A percentile compares a stretch with the other conserved stretches of the same genome.
phyloP scores from a whole-genome alignment of 1,284 basidiomycete species.

The Coniferiporia sulphurascens region DNA sequence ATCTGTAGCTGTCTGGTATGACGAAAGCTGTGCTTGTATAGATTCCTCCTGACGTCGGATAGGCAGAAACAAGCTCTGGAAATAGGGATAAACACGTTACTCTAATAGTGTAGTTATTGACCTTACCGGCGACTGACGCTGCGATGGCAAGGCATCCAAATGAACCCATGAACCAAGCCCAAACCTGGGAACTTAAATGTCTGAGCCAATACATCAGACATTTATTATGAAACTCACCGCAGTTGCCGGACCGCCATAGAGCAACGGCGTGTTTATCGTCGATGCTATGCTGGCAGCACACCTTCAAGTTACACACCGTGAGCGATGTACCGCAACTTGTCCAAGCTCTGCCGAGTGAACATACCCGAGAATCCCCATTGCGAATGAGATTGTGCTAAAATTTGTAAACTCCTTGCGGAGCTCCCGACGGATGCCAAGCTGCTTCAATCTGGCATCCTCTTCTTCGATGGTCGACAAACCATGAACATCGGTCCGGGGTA shows the following conservation, averaged over 20 bases:
- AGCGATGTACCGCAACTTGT: neutral
- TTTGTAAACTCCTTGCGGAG: constrained; percentile 21
- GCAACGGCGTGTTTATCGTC: constrained; percentile 21
- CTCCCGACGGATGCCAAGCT: constrained; percentile 20
- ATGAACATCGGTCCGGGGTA: neutral
- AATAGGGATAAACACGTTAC: neutral
- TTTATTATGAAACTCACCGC: constrained; percentile 6
- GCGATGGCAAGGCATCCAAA: constrained; percentile 21
- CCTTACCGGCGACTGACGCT: constrained; percentile 19
- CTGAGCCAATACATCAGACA: neutral
- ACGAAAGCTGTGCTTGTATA: constrained; percentile 20
- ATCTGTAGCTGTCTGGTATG: constrained; percentile 16
- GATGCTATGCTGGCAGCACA: constrained; percentile 21
- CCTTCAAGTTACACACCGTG: neutral
- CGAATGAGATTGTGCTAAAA: constrained; percentile 20
- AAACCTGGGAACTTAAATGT: constrained; percentile 1
- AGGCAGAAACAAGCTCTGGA: constrained; percentile 21
- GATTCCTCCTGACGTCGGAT: constrained; percentile 21
- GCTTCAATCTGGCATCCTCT: constrained; percentile 13
- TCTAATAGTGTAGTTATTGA: neutral
- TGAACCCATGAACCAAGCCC: constrained; percentile 22
- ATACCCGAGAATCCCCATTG: constrained; percentile 20
- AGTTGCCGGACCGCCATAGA: constrained; percentile 21
- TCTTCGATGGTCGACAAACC: constrained; percentile 8
- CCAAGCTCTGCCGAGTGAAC: neutral